Base-by-base conservation (phyloP, 768 basidiomycete genomes). In the Panellus pusillus region DNA sequence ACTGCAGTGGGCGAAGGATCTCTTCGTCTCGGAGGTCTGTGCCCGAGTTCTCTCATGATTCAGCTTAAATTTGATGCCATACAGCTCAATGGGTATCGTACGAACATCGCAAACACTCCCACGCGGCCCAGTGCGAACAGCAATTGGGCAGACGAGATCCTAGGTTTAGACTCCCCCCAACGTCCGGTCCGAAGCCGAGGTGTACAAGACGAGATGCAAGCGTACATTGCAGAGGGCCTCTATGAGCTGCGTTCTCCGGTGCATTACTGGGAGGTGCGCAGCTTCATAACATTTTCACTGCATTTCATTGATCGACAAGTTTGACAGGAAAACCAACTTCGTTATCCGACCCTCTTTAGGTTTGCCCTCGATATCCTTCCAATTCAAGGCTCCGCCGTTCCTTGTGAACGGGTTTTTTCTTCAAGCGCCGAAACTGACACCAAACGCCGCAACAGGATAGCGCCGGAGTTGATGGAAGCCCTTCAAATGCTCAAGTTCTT, bases 401-500 rank as follows among this genome's bases (percentile, higher is more conserved):
- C 50, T 1, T 51, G 50, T n/a, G 43, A 51, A 31, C 50, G 50
- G 28, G 50, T 51, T 14, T 51, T 51, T 35, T 51, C 42, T 13
- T 51, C 43, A 2, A 44, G 50, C 14, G 50, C 40, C 24, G 50
- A 51, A 24, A 51, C 50, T 11, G 50, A 51, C 32, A 51, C 50
- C 7, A 19, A 18, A 6, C 13, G 50, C 6, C 50, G 50, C 35
- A 51, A 29, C 24, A 17, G 24, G 24, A 44, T 28, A 0, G 50
- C 35, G 6, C 50, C 50, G 3, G 50, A 44, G 3, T 24, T 51
- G 1, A 51, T 51, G 50, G 50, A 51, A 14, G 50, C 50, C 2
- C 35, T 51, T 0, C 50, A 51, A 29, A 51, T 51, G 50, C 50
- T 51, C 20, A 51, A 51, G 17, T 51, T 51, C 18, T 44, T 32